Conservation (phyloP, 805 yeast genomes). For the Metschnikowia picachoensis region DNA sequence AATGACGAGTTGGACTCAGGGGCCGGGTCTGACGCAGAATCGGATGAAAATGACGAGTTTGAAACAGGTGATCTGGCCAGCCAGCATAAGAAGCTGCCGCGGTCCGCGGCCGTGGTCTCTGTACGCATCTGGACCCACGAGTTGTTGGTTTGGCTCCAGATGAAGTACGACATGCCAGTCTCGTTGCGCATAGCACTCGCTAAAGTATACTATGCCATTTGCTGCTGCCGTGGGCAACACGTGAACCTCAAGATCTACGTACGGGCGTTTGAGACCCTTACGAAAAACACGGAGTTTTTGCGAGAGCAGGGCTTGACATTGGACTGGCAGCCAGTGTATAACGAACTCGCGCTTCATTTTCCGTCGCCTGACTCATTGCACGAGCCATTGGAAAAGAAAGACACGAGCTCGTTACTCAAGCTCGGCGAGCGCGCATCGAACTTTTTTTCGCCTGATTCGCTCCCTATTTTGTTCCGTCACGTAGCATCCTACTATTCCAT, state of each 20-base stretch:
- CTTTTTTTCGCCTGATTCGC: slow-evolving; percentile 47
- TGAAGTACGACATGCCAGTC: slow-evolving; percentile 79
- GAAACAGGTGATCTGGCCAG: slow-evolving; percentile 32
- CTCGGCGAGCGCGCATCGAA: slow-evolving; percentile 52
- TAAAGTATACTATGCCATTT: slow-evolving; percentile 64
- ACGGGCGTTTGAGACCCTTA: slow-evolving; percentile 55
- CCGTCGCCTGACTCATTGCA: slow-evolving; percentile 39
- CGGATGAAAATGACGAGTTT: slow-evolving; percentile 37
- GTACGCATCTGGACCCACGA: slow-evolving; percentile 88
- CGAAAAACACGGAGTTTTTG: slow-evolving; percentile 42
- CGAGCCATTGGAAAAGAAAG: slow-evolving; percentile 45
- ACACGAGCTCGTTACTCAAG: slow-evolving; percentile 45
- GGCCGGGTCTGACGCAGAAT: slow-evolving; percentile 41
- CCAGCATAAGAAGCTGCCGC: slow-evolving; percentile 60
- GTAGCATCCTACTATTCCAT: slow-evolving; percentile 51
- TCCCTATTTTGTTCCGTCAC: slow-evolving; percentile 49
- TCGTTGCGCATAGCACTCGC: slow-evolving; percentile 57
- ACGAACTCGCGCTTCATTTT: slow-evolving; percentile 32
- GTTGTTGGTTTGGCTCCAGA: slow-evolving; percentile 67
- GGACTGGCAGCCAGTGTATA: slow-evolving; percentile 48
- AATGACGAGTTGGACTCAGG: slow-evolving; percentile 32
- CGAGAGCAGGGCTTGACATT: slow-evolving; percentile 39
- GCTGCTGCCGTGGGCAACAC: slow-evolving; percentile 69
- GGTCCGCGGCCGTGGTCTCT: slow-evolving; percentile 68
- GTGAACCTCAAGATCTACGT: slow-evolving; percentile 57